Evolutionary conservation across 495 filamentous ascomycete genomes (phyloP).

Genomic region (Daldinia bambusicola): DNA sequence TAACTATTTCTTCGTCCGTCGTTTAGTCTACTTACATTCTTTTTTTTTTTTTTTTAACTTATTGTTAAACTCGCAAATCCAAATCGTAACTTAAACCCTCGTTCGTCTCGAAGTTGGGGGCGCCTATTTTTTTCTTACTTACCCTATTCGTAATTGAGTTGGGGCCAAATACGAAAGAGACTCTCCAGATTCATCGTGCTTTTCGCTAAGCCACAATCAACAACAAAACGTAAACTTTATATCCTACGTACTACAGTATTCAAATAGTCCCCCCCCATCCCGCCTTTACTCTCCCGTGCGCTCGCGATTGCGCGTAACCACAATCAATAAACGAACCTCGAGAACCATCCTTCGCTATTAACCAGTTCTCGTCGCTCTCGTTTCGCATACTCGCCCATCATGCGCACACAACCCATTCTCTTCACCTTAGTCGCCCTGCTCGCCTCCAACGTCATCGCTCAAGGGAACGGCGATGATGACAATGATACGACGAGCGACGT

Average conservation of each 20-base stretch:
- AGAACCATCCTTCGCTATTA: constrained; percentile 12
- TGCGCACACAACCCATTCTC: constrained; percentile 39
- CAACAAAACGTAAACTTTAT: constrained; percentile 8
- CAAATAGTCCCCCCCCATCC: constrained; percentile 7
- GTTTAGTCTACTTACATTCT: constrained; percentile 20
- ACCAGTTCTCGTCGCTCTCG: constrained; percentile 6
- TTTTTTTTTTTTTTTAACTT: constrained; percentile 1
- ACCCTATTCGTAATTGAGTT: constrained; percentile 23
- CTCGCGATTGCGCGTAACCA: constrained; percentile 22
- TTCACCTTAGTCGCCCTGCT: constrained; percentile 34
- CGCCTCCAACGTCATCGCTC: constrained; percentile 42
- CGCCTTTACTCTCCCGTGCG: constrained; percentile 1
- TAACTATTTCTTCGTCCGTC: constrained; percentile 29
- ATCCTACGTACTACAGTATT: constrained; percentile 3
- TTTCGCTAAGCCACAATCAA: constrained; percentile 25
- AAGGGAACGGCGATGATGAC: constrained; percentile 27
- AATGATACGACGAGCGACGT: constrained; percentile 20
- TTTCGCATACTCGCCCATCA: constrained; percentile 34
- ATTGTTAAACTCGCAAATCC: neutral
- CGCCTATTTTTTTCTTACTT: constrained; percentile 18
- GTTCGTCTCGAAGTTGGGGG: constrained; percentile 2
- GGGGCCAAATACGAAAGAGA: constrained; percentile 35
- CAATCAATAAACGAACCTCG: constrained; percentile 3
- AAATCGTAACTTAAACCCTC: constrained; percentile 3
- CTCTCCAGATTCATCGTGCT: constrained; percentile 18